phyloP scores from a whole-genome alignment of 257 asterid species.

The Nemophila menziesii region DNA sequence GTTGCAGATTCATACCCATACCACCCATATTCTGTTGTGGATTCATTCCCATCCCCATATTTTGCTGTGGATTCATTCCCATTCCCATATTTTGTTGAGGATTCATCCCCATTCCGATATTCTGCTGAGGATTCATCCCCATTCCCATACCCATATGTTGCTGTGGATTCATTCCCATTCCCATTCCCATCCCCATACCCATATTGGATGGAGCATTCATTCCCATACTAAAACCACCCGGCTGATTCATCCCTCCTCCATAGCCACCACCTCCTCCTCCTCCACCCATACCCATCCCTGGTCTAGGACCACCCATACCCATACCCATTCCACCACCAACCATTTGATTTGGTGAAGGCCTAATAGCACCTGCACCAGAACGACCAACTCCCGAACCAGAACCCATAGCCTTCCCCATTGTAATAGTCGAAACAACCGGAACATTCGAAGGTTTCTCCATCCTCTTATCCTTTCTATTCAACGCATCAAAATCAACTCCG shows the following conservation, averaged over 20 bases:
- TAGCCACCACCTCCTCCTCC: too few species aligned
- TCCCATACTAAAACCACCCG: constrained; percentile 18
- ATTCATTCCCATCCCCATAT: constrained; percentile 23
- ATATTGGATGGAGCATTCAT: constrained; percentile 12
- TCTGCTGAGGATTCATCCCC: constrained; percentile 22
- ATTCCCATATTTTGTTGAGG: constrained; percentile 17
- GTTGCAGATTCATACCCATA: constrained; percentile 19
- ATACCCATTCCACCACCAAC: constrained; percentile 53
- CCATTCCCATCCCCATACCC: constrained; percentile 30
- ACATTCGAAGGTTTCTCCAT: constrained; percentile 75
- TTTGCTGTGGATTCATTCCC: constrained; percentile 15
- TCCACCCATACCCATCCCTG: constrained; percentile 29
- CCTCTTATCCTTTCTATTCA: constrained; percentile 90
- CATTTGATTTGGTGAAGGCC: constrained; percentile 53
- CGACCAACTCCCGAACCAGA: constrained; percentile 91
- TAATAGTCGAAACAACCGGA: constrained; percentile 48
- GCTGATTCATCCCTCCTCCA: constrained; percentile 16
- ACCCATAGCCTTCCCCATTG: constrained; percentile 99
- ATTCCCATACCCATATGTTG: constrained; percentile 26
- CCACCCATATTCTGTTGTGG: constrained; percentile 16
- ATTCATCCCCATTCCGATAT: constrained; percentile 25
- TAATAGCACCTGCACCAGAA: constrained; percentile 57
- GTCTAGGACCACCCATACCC: constrained; percentile 25
- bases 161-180: too few species aligned
- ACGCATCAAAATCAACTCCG: constrained; percentile 94